Conservation (phyloP, 2,329 filamentous ascomycete genomes). For the Aulographum hederae region DNA sequence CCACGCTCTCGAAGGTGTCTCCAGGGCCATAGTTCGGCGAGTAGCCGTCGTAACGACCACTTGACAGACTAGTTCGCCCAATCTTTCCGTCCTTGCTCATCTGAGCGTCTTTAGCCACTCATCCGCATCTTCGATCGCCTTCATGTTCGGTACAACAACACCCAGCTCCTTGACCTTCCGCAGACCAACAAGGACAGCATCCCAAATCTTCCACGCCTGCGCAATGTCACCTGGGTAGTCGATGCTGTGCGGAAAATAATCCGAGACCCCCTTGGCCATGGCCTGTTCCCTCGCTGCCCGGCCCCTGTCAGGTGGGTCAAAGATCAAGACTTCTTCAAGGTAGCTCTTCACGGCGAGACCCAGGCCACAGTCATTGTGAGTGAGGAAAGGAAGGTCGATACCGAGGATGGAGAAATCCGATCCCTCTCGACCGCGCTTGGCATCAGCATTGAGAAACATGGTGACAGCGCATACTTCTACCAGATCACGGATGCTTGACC, state of each 20-base stretch:
- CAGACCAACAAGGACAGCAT: no score
- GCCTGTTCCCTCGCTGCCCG: conserved; percentile 29
- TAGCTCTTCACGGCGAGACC: conserved; percentile 68
- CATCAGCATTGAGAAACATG: conserved; percentile 67
- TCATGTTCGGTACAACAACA: no score
- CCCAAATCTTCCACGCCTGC: conserved; percentile 44
- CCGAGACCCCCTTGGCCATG: conserved; percentile 31
- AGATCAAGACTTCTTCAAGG: conserved; percentile 51
- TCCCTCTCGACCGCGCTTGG: conserved; percentile 45
- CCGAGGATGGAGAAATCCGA: conserved; percentile 20
- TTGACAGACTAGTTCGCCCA: no score
- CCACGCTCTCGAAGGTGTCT: no score
- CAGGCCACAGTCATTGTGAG: conserved; percentile 55
- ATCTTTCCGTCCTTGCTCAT: no score
- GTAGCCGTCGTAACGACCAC: no score
- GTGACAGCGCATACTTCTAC: conserved; percentile 66
- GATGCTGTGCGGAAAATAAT: conserved; percentile 42
- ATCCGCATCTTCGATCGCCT: no score
- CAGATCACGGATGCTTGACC: conserved; percentile 62
- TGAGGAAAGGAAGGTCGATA: conserved; percentile 40
- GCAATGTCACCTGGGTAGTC: conserved; percentile 40
- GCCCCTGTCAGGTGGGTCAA: conserved; percentile 35
- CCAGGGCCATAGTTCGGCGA: no score
- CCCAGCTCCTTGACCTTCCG: no score
- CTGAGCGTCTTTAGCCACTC: no score